Evolutionary conservation across 2,329 filamentous ascomycete species (phyloP).

Genomic region (Bipolaris gigantea): DNA sequence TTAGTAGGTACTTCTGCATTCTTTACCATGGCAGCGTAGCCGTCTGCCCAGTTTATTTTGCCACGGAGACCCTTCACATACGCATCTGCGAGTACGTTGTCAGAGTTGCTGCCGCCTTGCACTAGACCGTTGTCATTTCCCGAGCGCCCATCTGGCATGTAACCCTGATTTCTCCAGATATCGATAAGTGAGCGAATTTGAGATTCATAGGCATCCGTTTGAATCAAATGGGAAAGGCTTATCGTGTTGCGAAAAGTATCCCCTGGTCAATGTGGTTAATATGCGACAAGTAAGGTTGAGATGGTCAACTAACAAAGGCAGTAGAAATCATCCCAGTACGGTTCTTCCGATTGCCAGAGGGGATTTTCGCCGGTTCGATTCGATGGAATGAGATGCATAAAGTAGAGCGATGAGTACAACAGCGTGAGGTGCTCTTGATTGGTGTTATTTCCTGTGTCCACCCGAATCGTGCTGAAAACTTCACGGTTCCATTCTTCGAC

Average conservation of each 20-base stretch:
- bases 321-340: constrained; percentile 72
- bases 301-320: constrained; percentile 54
- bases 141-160: constrained; percentile 65
- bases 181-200: constrained; percentile 68
- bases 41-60: constrained; percentile 67
- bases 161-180: constrained; percentile 66
- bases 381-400: constrained; percentile 68
- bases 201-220: constrained; percentile 64
- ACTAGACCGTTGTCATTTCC: constrained; percentile 69
- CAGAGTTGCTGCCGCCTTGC: constrained; percentile 70
- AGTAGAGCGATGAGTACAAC: constrained; percentile 69
- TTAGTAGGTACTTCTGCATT: constrained; percentile 63
- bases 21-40: constrained; percentile 70
- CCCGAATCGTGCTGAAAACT: constrained; percentile 57
- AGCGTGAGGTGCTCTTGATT: constrained; percentile 58
- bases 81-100: constrained; percentile 72
- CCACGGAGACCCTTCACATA: constrained; percentile 66
- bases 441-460: constrained; percentile 53
- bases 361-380: constrained; percentile 74
- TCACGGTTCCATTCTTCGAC: constrained; percentile 50
- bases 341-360: constrained; percentile 64
- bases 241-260: constrained; percentile 66
- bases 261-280: constrained; percentile 53
- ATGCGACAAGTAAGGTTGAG: constrained; percentile 32
- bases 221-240: constrained; percentile 63